These are phyloP conservation scores for Penicillium samsonianum DNA, from an alignment of 495 filamentous ascomycete species.

Conservation along the genomic window DNA sequence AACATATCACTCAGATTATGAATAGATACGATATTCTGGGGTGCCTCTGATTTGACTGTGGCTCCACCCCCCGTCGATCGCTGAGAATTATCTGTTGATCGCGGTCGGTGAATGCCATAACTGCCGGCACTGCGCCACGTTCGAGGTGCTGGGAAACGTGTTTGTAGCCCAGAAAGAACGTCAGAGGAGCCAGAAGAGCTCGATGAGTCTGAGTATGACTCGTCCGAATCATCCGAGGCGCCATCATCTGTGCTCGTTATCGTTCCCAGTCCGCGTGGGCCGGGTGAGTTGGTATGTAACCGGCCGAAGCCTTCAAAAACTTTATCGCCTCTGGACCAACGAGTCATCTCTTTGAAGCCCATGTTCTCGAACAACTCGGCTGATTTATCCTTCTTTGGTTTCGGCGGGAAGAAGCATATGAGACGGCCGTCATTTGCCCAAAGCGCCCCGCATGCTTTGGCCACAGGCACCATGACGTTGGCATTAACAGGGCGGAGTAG, in stretches of 20 bases:
- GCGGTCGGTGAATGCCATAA: slow-evolving; percentile 46
- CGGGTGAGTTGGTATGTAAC: slow-evolving; percentile 59
- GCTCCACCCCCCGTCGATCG: slow-evolving; percentile 51
- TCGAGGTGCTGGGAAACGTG: slow-evolving; percentile 51
- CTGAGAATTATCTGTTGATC: slow-evolving; percentile 57
- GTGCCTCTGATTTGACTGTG: slow-evolving; percentile 38
- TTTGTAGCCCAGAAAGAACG: slow-evolving; percentile 47
- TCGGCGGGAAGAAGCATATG: slow-evolving; percentile 84
- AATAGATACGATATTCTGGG: slow-evolving; percentile 65
- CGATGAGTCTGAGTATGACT: slow-evolving; percentile 66
- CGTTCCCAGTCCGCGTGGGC: slow-evolving; percentile 49
- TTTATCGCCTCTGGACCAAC: slow-evolving; percentile 60
- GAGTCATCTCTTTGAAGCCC: slow-evolving; percentile 60
- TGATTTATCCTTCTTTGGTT: slow-evolving; percentile 74
- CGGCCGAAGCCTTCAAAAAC: slow-evolving; percentile 91
- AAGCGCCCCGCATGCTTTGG: slow-evolving; percentile 70
- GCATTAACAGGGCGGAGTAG: slow-evolving; percentile 60
- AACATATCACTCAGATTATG: slow-evolving; percentile 66
- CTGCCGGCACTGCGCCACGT: slow-evolving; percentile 56
- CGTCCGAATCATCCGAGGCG: slow-evolving; percentile 60
- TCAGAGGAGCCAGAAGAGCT: slow-evolving; percentile 72
- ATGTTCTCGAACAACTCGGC: slow-evolving; percentile 63
- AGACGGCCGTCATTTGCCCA: slow-evolving; percentile 79
- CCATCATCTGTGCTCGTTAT: slow-evolving; percentile 53
- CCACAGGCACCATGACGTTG: slow-evolving; percentile 74